Conservation (phyloP, 768 basidiomycete species). For the Suillus lakei region DNA sequence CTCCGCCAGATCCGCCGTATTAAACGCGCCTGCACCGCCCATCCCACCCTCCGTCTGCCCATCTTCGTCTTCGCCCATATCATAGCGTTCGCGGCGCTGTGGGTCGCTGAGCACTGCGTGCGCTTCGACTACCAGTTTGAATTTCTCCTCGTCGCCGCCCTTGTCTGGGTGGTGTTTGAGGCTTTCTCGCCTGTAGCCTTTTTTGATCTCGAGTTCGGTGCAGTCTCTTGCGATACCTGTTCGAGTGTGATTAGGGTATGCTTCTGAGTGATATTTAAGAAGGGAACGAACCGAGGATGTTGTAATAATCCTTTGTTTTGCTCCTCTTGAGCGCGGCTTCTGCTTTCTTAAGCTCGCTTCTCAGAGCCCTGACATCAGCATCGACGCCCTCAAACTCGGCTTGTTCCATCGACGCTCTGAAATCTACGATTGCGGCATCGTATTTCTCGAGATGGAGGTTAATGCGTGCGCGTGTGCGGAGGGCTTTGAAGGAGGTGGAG, state of each 20-base stretch:
- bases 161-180: slow-evolving; percentile 88
- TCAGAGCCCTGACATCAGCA: slow-evolving; percentile 64
- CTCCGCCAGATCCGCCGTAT: slow-evolving; percentile 60
- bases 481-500: slow-evolving; percentile 79
- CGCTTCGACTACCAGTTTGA: slow-evolving; percentile 88
- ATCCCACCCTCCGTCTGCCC: slow-evolving; percentile 51
- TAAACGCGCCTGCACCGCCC: slow-evolving; percentile 49
- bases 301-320: slow-evolving; percentile 91
- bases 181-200: slow-evolving; percentile 87
- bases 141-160: slow-evolving; percentile 95
- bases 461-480: slow-evolving; percentile 85
- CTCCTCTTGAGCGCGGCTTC: slow-evolving; percentile 83
- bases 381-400: slow-evolving; percentile 67
- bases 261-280: no score
- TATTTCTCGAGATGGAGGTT: slow-evolving; percentile 75
- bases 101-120: slow-evolving; percentile 84
- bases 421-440: slow-evolving; percentile 74
- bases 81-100: slow-evolving; percentile 72
- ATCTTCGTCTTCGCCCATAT: slow-evolving; percentile 83
- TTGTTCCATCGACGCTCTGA: slow-evolving; percentile 79
- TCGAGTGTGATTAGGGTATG: no score
- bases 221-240: slow-evolving; percentile 60
- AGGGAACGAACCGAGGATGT: slow-evolving; percentile 56
- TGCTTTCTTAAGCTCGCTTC: slow-evolving; percentile 75
- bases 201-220: slow-evolving; percentile 79